phyloP scores from a whole-genome alignment of 306 rosid species.

The Quercus robur region DNA sequence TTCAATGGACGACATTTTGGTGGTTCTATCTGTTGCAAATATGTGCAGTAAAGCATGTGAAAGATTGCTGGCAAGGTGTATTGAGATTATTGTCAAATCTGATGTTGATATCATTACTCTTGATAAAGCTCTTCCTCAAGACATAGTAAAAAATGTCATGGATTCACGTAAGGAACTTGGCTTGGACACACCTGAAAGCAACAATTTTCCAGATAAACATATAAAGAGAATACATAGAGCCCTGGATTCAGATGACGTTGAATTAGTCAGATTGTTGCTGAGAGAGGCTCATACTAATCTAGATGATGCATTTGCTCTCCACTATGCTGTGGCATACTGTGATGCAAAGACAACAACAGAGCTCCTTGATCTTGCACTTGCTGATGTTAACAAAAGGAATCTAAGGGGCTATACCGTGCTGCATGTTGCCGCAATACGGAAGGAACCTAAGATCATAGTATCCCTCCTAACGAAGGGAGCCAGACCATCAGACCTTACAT shows the following conservation, averaged over 20 bases:
- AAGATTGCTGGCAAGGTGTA: slow-evolving; percentile 28
- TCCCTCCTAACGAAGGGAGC: slow-evolving; percentile 70
- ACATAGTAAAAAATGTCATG: slow-evolving; percentile 32
- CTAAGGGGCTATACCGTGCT: slow-evolving; percentile 54
- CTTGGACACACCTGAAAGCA: slow-evolving; percentile 17
- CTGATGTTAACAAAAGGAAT: slow-evolving; percentile 51
- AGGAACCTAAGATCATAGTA: slow-evolving; percentile 59
- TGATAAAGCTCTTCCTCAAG: slow-evolving; percentile 47
- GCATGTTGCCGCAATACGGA: slow-evolving; percentile 56
- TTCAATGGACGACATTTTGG: slow-evolving; percentile 45
- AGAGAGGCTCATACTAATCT: slow-evolving; percentile 59
- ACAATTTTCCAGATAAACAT: slow-evolving; percentile 42
- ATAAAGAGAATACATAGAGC: slow-evolving; percentile 63
- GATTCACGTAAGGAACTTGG: slow-evolving; percentile 34
- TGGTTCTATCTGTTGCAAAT: slow-evolving; percentile 45
- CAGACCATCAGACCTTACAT: slow-evolving; percentile 54
- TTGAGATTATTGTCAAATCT: slow-evolving; percentile 42
- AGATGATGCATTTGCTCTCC: slow-evolving; percentile 66
- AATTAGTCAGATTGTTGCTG: slow-evolving; percentile 53
- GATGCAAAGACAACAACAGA: slow-evolving; percentile 52
- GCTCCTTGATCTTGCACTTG: slow-evolving; percentile 67
- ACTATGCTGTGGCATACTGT: slow-evolving; percentile 64
- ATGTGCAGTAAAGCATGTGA: slow-evolving; percentile 47
- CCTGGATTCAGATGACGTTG: slow-evolving; percentile 65
- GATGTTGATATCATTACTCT: slow-evolving; percentile 41